phyloP scores from a whole-genome alignment of 1,284 basidiomycete species.

The Earliella scabrosa region DNA sequence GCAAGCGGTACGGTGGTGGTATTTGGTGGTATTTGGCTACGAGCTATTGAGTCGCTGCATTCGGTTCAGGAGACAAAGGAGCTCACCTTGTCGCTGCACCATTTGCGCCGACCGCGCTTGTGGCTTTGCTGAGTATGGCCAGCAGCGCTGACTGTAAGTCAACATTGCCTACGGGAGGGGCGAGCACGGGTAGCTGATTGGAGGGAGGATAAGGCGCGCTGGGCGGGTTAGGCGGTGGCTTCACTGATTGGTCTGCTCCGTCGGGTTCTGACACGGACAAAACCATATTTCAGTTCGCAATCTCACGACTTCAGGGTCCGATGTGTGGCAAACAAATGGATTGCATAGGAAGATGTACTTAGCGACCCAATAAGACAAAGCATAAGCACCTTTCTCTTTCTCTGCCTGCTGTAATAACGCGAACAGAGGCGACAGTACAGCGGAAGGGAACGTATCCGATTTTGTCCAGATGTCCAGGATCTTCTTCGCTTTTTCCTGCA shows the following conservation, averaged over 20 bases:
- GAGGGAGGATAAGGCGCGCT: slow-evolving; percentile 28
- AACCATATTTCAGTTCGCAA: slow-evolving; percentile 68
- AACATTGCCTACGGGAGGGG: slow-evolving; percentile 35
- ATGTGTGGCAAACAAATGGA: slow-evolving; percentile 50
- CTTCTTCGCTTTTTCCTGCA: slow-evolving; percentile 93
- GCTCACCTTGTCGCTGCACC: slow-evolving; percentile 1
- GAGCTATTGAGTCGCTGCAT: not conserved
- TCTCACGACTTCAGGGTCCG: slow-evolving; percentile 51
- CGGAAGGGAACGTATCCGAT: slow-evolving; percentile 80
- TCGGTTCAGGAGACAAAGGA: slow-evolving; percentile 27
- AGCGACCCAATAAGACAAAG: slow-evolving; percentile 66
- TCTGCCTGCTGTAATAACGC: slow-evolving; percentile 64
- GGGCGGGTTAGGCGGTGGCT: slow-evolving; percentile 11
- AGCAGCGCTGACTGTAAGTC: slow-evolving; percentile 64
- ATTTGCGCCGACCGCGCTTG: slow-evolving; percentile 32
- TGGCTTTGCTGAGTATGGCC: slow-evolving; percentile 69
- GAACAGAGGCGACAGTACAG: slow-evolving; percentile 68
- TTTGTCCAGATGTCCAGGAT: slow-evolving; percentile 95
- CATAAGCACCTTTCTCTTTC: slow-evolving; percentile 80
- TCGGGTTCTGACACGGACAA: slow-evolving; percentile 67
- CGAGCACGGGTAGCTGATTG: slow-evolving; percentile 29
- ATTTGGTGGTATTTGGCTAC: slow-evolving; percentile 70
- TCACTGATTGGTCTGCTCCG: slow-evolving; percentile 41
- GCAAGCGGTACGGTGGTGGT: slow-evolving; percentile 34
- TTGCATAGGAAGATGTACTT: slow-evolving; percentile 77